Evolutionary conservation across 495 filamentous ascomycete species (phyloP).

Genomic region (Trichoderma gamsii): DNA sequence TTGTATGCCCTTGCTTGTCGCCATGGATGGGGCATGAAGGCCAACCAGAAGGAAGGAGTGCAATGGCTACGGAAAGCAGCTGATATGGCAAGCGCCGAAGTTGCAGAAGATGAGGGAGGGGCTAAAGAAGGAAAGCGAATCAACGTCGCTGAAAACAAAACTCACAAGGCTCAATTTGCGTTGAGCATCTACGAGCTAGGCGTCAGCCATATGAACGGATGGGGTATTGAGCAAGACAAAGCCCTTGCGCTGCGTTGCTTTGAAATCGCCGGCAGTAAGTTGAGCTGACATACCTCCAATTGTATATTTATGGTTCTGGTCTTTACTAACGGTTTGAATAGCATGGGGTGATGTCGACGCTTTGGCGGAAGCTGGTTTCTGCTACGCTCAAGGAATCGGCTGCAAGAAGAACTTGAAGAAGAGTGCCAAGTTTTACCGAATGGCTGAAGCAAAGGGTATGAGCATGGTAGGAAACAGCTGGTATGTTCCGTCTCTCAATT

Average conservation of each 20-base stretch:
- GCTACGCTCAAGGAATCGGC: conserved; percentile 76
- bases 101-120: conserved; percentile 69
- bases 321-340: conserved; percentile 29
- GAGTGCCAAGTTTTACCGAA: conserved; percentile 82
- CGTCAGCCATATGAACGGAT: conserved; percentile 95
- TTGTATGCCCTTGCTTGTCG: conserved; percentile 92
- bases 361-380: conserved; percentile 80
- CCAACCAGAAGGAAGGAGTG: conserved; percentile 82
- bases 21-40: conserved; percentile 97
- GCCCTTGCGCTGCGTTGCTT: conserved; percentile 82
- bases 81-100: conserved; percentile 73
- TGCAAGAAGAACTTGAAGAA: conserved; percentile 96
- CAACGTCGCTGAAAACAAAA: conserved; percentile 64
- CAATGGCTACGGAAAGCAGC: conserved; percentile 85
- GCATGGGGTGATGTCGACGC: conserved; percentile 96
- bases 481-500: conserved; percentile 46
- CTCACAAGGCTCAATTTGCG: conserved; percentile 83
- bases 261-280: conserved; percentile 83
- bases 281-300: not conserved
- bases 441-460: conserved; percentile 87
- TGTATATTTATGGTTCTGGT: not conserved
- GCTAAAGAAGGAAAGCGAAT: conserved; percentile 56
- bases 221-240: conserved; percentile 94
- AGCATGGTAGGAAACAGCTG: conserved; percentile 98
- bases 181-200: conserved; percentile 93